Evolutionary conservation across 2,329 filamentous ascomycete genomes (phyloP), one percentile per base, ranked within the genome.

Genomic region (Trichothecium roseum): DNA sequence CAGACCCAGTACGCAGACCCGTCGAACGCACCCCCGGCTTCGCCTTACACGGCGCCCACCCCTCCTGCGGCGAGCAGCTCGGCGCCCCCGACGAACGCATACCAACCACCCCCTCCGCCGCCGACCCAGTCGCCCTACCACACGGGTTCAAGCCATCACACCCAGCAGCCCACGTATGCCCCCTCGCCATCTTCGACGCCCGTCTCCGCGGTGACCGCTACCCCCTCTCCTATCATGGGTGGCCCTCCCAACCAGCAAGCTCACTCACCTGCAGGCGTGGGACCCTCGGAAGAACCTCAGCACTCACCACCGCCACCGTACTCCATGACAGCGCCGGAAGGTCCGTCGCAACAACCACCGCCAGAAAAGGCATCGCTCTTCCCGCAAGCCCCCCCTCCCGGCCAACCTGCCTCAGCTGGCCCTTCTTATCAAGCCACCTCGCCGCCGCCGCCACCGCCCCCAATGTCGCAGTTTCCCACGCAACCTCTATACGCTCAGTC

Each of bases 381-480:
- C 18, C 37, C 37, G 8, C 37, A 32, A 15, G 30, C 32, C 10
- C 20, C 20, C 20, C 20, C 20, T 6, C 20, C 20, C 6, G 20
- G 20, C 20, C 20, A 10, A 24, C 20, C 20, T 24, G 6, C 20
- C 20, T 24, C 20, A 24, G 20, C 20, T 10, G 20, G 20, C n/a
- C 31, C 36, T 9, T 15, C 30, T 4, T 22, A 30, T 2, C 17
- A 18, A 18, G 17, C 35, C 14, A 14, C 36, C 13, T 22, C 37
- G 15, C 33, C 35, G 15, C 14, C 34, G 4, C 37, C 33, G 5
- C 8, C 20, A 22, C 37, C 42, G 30, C 48, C 50, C n/a, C n/a
- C n/a, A n/a, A n/a, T n/a, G 27, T 30, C 39, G 27, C 45, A 47
- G 18, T 48, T 43, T 29, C 40, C 46, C 10, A 40, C 37, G 7